Base-by-base conservation (phyloP, 345 rosid genomes). In the Corchorus capsularis region DNA sequence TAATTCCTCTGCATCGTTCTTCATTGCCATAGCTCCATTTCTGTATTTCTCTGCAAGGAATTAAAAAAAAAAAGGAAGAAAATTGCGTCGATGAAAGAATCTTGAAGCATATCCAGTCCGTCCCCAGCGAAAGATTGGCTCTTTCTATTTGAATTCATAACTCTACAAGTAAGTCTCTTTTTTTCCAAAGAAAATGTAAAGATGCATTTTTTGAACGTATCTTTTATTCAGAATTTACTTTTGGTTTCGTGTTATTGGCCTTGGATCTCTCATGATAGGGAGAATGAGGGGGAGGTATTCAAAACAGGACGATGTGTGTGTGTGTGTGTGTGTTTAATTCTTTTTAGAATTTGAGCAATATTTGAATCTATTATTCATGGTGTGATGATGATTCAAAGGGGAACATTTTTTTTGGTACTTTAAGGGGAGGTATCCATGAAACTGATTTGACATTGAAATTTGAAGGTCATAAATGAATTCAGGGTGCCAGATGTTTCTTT, bases 331-430 rank as follows among this genome's bases (percentile, higher is more conserved):
- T 27, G 27, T 27, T 27, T 27, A 27, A 27, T 27, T 27, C 39
- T 71, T 47, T 71, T 71, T 71, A 55, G 50, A n/a, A 54, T 41
- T 71, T 55, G 52, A 71, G 17, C 6, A 71, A 71, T 71, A 55
- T 71, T 55, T 71, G 37, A 71, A 54, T 71, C 56, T 32, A 32
- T 3, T 7, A 68, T 69, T 69, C 13, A 32, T 27, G 41, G 43
- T 47, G n/a, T 67, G 54, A 27, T 69, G 14, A 50, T 49, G 54
- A 69, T 49, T 32, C 56, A 27, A 47, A 22, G 39, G 39, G 32
- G 57, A 50, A 1, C 27, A n/a, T n/a, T 27, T 6, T 49, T 50
- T 69, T 59, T 34, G 72, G 59, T 45, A 32, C 15, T 69, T 32
- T 8, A 60, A 69, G 45, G 22, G 22, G 8, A 8, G 49, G 55